Base-by-base conservation (phyloP, 2,329 filamentous ascomycete species). In the Fusarium praegraminearum region DNA sequence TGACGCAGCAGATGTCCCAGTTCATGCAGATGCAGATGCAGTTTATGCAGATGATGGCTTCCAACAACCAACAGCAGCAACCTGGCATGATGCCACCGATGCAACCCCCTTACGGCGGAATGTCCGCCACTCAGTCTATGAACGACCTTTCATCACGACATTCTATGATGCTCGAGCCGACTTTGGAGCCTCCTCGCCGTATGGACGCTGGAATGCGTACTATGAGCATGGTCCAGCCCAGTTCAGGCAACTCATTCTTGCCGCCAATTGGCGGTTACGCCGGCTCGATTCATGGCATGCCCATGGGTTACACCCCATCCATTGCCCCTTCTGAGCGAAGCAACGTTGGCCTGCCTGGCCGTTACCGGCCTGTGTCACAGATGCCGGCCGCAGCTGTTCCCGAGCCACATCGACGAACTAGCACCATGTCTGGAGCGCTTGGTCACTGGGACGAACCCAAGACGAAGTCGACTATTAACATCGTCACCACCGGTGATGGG, bases 21-120 rank as follows among this genome's bases (percentile, higher is more conserved):
- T 94, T 95, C 81, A 94, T 95, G 91, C 91, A 94, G 77, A 93
- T 96, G 90, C 93, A 97, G 78, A 94, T 97, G 91, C 92, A 97
- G 77, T 94, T 94, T 80, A 95, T 97, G 91, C 91, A 94, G 75
- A 91, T 93, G 88, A 92, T 93, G 86, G 84, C 85, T 1, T 72
- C 76, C 51, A 82, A 81, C 65, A 67, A 70, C 45, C 70, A 71
- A 13, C 67, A 78, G 57, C 47, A 77, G 57, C 75, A 30, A 26
- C 49, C 49, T 7, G 67, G 62, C 20, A 72, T 73, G 67, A 72
- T 72, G 67, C 70, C 67, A 35, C 70, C 66, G 36, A 74, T 76
- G 75, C 75, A 76, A 43, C 65, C 66, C 38, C 73, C 76, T 11
- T 78, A 76, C 43, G 73, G 72, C 22, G 72, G 62, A n/a, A 46